These are phyloP conservation scores for Aspergillus sp. DNA, from an alignment of 2,329 filamentous ascomycete genomes.

Conservation along the genomic window DNA sequence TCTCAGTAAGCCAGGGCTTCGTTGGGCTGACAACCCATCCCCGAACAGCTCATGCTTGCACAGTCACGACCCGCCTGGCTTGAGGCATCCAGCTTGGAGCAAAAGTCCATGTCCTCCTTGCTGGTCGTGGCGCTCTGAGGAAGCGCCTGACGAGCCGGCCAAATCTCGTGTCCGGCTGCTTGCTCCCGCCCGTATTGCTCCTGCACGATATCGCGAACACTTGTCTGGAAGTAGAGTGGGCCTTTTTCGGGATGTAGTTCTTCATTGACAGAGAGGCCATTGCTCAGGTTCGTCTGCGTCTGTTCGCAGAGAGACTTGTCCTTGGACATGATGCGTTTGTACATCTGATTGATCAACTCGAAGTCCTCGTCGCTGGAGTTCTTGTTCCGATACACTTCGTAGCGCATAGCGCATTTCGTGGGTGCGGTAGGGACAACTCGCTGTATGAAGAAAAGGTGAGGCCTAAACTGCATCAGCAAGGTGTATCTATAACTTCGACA, in stretches of 20 bases:
- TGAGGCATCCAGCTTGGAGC: conserved; percentile 13
- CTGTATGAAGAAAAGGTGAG: conserved; percentile 63
- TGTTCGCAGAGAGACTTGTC: conserved; percentile 61
- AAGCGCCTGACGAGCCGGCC: conserved; percentile 48
- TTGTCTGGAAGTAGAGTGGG: conserved; percentile 55
- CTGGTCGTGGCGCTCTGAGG: conserved; percentile 24
- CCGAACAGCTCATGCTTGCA: conserved; percentile 16
- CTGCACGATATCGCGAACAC: conserved; percentile 49
- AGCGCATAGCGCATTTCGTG: conserved; percentile 54
- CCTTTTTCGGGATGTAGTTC: conserved; percentile 59
- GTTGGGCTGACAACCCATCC: conserved; percentile 13
- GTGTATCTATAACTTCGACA: neutral
- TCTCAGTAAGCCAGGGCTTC: conserved; percentile 4
- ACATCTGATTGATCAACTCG: conserved; percentile 55
- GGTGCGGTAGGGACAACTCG: conserved; percentile 58
- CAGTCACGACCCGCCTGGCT: conserved; percentile 11
- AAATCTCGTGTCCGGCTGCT: conserved; percentile 48
- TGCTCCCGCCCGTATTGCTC: conserved; percentile 49
- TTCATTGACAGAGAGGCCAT: conserved; percentile 60
- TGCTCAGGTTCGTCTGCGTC: conserved; percentile 59
- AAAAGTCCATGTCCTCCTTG: conserved; percentile 33
- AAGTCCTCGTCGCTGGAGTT: conserved; percentile 59
- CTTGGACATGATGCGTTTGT: conserved; percentile 64
- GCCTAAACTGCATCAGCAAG: conserved; percentile 30
- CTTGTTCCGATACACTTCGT: conserved; percentile 65